Conservation (phyloP, 495 filamentous ascomycete species). For the Bryoglossum gracile region DNA sequence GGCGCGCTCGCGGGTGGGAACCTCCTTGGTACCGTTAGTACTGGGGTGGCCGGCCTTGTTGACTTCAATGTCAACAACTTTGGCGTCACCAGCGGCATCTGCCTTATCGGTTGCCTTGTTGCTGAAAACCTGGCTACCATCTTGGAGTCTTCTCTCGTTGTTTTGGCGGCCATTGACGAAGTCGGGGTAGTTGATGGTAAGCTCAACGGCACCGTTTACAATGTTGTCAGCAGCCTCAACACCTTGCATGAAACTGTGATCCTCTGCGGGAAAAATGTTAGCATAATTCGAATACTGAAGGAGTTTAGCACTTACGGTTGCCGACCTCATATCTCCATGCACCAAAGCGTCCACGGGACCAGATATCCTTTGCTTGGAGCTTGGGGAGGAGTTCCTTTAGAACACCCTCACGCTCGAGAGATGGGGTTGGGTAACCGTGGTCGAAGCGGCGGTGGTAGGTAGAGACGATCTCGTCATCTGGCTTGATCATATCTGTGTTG, state of each 20-base stretch:
- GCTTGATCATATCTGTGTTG: slow-evolving; percentile 92
- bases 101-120: slow-evolving; percentile 26
- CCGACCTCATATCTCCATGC: slow-evolving; percentile 94
- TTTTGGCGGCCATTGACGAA: slow-evolving; percentile 93
- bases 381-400: slow-evolving; percentile 88
- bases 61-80: slow-evolving; percentile 15
- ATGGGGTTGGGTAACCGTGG: slow-evolving; percentile 95
- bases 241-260: slow-evolving; percentile 98
- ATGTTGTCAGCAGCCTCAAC: slow-evolving; percentile 96
- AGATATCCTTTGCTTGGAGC: slow-evolving; percentile 85
- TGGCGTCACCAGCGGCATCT: slow-evolving; percentile 22
- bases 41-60: slow-evolving; percentile 14
- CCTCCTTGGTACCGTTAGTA: slow-evolving; percentile 23
- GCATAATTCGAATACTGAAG: background rate
- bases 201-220: slow-evolving; percentile 85
- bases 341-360: slow-evolving; percentile 93
- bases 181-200: slow-evolving; percentile 98
- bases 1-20: slow-evolving; percentile 32
- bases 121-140: slow-evolving; percentile 42
- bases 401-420: slow-evolving; percentile 90
- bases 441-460: slow-evolving; percentile 99
- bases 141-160: slow-evolving; percentile 77
- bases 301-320: slow-evolving; percentile 5
- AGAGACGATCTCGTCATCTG: slow-evolving; percentile 90
- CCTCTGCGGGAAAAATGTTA: slow-evolving; percentile 47